Base-by-base conservation (phyloP, 1,139 yeast species). In the Barnettozyma hawaiiensis region DNA sequence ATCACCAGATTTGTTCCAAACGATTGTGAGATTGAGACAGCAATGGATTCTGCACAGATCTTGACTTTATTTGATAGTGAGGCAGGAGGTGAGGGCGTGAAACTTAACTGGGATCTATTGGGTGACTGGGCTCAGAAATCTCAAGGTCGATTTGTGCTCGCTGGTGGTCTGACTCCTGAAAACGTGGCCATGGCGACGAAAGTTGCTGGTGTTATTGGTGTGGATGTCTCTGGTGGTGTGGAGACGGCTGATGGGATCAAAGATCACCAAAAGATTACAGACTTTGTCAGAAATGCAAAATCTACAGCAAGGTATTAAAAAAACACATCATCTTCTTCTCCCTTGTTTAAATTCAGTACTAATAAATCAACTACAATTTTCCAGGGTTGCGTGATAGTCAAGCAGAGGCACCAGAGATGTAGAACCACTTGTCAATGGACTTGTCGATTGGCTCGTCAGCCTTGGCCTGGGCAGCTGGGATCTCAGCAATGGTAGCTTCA, bases 371-470 rank as follows among this genome's bases (percentile, higher is more conserved):
- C 28, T 39, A 42, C 42, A 42, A 31, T 21, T 32, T 39, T 7
- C 35, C 29, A 12, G 22, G 32, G 9, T 15, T 26, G 26, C 31
- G 21, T 19, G 46, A 24, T 45, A 35, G 48, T 63, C 68, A 78
- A 58, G 80, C 80, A 50, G 79, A 70, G 47, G 72, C 84, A 69
- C 97, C 97, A 52, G 97, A 86, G 66, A 92, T 92, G 79, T 81
- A 92, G 78, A 92, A 92, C 98, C 98, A 92, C 75, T 92, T 92
- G 78, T 92, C 97, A 64, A 92, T 73, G 45, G 97, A 87, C 69
- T 86, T 81, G 74, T 92, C 98, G 66, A 92, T 86, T 67, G 96
- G 95, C 53, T 95, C 97, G 62, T 94, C 90, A 50, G 89, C 75
- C 55, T 71, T 68, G 51, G 84, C 78, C 58, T 79, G 60, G 57